These are phyloP conservation scores for Cercospora brassicicola DNA, from an alignment of 2,329 filamentous ascomycete species.

Conservation along the genomic window DNA sequence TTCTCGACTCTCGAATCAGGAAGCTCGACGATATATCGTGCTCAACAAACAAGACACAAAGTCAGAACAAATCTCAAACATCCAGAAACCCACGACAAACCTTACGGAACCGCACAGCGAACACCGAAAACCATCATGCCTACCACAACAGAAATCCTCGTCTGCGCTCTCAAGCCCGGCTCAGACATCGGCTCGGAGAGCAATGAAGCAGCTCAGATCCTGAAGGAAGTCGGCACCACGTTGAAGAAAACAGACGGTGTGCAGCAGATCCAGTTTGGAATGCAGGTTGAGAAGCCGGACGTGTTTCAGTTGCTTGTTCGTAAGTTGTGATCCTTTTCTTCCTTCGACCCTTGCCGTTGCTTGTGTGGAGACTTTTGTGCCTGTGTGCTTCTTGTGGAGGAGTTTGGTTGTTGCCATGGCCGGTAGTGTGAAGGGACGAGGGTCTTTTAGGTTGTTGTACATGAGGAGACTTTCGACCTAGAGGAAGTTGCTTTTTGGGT, in stretches of 20 bases:
- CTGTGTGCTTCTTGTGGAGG: neutral
- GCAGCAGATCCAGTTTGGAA: constrained; percentile 41
- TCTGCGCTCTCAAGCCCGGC: constrained; percentile 43
- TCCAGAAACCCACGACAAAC: neutral
- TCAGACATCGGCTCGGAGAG: constrained; percentile 36
- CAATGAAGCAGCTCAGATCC: constrained; percentile 34
- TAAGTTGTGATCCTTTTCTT: constrained; percentile 30
- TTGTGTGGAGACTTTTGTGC: neutral
- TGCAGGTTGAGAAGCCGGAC: constrained; percentile 43
- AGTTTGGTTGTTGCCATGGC: neutral
- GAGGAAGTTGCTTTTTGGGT: neutral
- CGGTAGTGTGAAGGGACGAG: neutral
- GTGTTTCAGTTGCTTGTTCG: constrained; percentile 44
- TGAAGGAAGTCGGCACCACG: constrained; percentile 39
- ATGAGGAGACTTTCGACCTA: neutral
- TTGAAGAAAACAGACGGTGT: constrained; percentile 43
- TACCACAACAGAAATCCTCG: constrained; percentile 44
- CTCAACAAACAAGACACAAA: neutral
- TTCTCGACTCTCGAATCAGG: neutral
- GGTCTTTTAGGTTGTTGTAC: neutral
- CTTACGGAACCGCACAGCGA: neutral
- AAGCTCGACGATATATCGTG: neutral
- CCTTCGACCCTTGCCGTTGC: neutral
- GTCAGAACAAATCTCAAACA: neutral
- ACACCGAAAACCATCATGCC: constrained; percentile 32